Base-by-base conservation (phyloP, 2,329 filamentous ascomycete species). In the Teratosphaeria nubilosa region DNA sequence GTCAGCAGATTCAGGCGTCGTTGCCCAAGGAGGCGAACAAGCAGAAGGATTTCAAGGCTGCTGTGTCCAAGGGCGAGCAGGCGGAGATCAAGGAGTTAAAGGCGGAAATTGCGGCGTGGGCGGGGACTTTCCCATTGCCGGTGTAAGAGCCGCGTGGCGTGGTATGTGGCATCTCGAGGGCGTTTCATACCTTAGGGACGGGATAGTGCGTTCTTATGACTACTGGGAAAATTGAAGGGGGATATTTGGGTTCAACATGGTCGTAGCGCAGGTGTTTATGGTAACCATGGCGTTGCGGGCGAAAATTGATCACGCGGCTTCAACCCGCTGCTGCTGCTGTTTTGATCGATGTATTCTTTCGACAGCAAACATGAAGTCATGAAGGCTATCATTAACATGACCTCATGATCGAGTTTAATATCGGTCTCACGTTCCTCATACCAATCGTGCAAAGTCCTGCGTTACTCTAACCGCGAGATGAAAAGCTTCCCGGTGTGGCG, bases 31-130 rank as follows among this genome's bases (percentile, higher is more conserved):
- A 94, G 77, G 90, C 90, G 71, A 99, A 97, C 86, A 96, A 95
- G 86, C 89, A 95, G 76, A 97, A 97, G 86, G 94, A 99, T 82
- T 97, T 99, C 87, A 95, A 92, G 83, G 86, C 85, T 73, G 92
- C 90, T 83, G 90, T 96, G 62, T 84, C 88, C 59, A 78, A 81
- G 66, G 91, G 90, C 64, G 83, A 87, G 71, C 51, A 56, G 54
- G 62, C 34, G 41, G 88, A 91, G 80, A 92, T 99, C 77, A 86
- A 88, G 74, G 83, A 82, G 66, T 82, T 96, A 73, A 88, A 86
- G 80, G 87, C 90, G 80, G 92, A 97, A 82, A 91, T 99, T 73
- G 81, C 90, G 53, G 78, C 78, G 54, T 99, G 92, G 92, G 90
- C 89, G 72, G 82, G 82, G 73, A 84, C 83, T 66, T 99, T 96